Evolutionary conservation across 2,329 filamentous ascomycete genomes (phyloP).

Genomic region (Chrysosporium keratinophilum): DNA sequence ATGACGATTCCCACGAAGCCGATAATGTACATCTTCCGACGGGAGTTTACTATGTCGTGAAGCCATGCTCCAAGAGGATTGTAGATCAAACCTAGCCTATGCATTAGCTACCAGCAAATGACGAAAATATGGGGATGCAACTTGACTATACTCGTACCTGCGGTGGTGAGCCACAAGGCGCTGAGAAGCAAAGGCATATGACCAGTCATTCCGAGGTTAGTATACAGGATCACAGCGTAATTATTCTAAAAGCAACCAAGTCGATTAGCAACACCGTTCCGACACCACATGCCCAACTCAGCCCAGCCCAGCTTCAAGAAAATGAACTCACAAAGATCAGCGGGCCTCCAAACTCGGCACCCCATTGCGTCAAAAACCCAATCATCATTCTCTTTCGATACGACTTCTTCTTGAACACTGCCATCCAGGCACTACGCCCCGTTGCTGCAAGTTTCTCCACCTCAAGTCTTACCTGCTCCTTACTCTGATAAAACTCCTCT

Average conservation of each 20-base stretch:
- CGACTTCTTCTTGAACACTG: constrained; percentile 39
- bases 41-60: constrained; percentile 30
- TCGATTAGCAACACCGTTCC: not conserved
- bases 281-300: not conserved
- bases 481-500: constrained; percentile 41
- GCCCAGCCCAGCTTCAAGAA: not conserved
- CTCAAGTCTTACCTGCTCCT: constrained; percentile 39
- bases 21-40: constrained; percentile 35
- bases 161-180: constrained; percentile 38
- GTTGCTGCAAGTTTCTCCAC: constrained; percentile 32
- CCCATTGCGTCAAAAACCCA: constrained; percentile 45
- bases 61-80: constrained; percentile 31
- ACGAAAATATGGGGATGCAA: not conserved
- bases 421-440: constrained; percentile 36
- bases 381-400: constrained; percentile 45
- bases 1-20: constrained; percentile 35
- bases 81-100: constrained; percentile 30
- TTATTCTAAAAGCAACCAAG: constrained; percentile 32
- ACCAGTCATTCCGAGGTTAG: constrained; percentile 34
- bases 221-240: constrained; percentile 39
- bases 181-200: constrained; percentile 37
- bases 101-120: not conserved
- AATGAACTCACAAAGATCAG: constrained; percentile 41
- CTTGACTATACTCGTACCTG: constrained; percentile 26
- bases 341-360: constrained; percentile 44